Evolutionary conservation across 768 basidiomycete species (phyloP).

Genomic region (Podaxis mareebaensis): DNA sequence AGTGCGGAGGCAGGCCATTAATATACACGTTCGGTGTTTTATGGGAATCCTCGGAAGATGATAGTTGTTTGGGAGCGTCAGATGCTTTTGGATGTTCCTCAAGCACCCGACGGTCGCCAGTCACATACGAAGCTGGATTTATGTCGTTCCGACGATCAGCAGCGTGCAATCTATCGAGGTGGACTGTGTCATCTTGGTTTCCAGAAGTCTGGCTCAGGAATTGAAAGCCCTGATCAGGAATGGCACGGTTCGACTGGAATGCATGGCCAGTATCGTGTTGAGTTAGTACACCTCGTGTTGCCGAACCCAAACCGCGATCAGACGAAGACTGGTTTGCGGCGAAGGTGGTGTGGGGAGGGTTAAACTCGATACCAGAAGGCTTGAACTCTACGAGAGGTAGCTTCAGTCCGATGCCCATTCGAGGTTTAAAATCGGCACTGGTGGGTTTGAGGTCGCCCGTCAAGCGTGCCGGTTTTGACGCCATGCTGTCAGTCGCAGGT

Average conservation of each 20-base stretch:
- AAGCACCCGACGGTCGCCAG: not conserved
- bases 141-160: not conserved
- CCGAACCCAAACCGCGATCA: not conserved
- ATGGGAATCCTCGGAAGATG: constrained; percentile 5
- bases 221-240: constrained; percentile 1
- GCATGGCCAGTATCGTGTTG: not conserved
- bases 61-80: not conserved
- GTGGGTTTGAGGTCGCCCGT: constrained; percentile 12
- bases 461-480: not conserved
- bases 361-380: constrained; percentile 3
- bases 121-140: not conserved
- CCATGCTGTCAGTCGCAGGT: not conserved
- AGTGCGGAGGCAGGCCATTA: constrained; percentile 84
- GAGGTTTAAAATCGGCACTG: constrained; percentile 15
- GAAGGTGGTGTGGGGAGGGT: not conserved
- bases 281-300: not conserved
- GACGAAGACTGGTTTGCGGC: not conserved
- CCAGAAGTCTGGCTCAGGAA: not conserved
- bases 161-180: not conserved
- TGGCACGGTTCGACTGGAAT: constrained; percentile 13
- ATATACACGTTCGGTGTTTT: constrained; percentile 85
- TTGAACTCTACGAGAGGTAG: constrained; percentile 10
- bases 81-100: not conserved
- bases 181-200: not conserved
- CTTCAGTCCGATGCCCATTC: constrained; percentile 9